Percentiles rank a stretch among this genome's conserved stretches.
Evolutionary conservation across 495 filamentous ascomycete genomes (phyloP).

Genomic region (Penicillium cosmopolitanum): DNA sequence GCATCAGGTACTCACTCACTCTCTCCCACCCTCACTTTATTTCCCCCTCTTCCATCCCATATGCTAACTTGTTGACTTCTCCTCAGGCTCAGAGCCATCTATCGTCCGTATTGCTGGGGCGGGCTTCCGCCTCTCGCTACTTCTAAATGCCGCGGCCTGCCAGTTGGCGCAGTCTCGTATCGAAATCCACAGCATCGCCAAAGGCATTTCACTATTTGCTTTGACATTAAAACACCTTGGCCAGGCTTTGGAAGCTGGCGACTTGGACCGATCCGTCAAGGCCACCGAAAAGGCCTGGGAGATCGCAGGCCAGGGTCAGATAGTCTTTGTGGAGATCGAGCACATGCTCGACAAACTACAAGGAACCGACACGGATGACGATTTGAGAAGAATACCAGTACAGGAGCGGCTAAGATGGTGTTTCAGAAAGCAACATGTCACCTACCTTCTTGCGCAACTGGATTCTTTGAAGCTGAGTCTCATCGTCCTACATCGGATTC

Average conservation of each 20-base stretch:
- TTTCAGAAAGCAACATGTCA: conserved; percentile 48
- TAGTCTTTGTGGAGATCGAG: conserved; percentile 49
- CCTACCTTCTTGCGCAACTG: conserved; percentile 48
- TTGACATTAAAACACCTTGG: conserved; percentile 47
- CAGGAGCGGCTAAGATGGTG: conserved; percentile 48
- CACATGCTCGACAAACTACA: conserved; percentile 48
- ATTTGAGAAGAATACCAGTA: conserved; percentile 34
- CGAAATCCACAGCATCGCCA: conserved; percentile 52
- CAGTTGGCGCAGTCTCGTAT: conserved; percentile 46
- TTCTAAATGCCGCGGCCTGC: conserved; percentile 48
- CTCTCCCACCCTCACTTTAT: not conserved
- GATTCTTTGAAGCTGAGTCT: conserved; percentile 51
- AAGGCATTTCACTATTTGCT: conserved; percentile 47
- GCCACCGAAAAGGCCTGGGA: conserved; percentile 45
- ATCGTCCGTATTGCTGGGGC: conserved; percentile 44
- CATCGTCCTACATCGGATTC: conserved; percentile 43
- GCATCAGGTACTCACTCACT: conserved; percentile 20
- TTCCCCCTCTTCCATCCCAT: not conserved
- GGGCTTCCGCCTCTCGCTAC: conserved; percentile 48
- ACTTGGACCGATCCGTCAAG: conserved; percentile 30
- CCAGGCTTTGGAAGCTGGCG: conserved; percentile 34
- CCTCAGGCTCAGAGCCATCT: conserved; percentile 29
- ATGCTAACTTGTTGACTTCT: conserved; percentile 7
- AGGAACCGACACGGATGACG: conserved; percentile 35
- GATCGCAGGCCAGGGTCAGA: conserved; percentile 44